Evolutionary conservation across 1,284 basidiomycete genomes (phyloP).

Genomic region (Malassezia furfur): DNA sequence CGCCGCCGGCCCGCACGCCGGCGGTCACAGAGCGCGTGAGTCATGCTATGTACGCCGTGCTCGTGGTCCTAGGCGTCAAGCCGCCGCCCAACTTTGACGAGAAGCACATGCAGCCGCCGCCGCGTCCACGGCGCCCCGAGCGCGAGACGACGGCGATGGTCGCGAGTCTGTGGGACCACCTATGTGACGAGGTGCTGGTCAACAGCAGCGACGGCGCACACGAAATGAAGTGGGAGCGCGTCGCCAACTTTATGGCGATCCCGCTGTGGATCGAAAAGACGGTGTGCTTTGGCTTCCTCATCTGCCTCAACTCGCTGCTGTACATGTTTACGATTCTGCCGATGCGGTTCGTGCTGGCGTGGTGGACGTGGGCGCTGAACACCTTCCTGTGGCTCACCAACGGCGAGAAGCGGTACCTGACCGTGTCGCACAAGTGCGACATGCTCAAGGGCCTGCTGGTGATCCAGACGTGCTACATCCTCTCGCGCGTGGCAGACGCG

Average conservation of each 20-base stretch:
- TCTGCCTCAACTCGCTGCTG: conserved; percentile 93
- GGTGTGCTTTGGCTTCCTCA: conserved; percentile 78
- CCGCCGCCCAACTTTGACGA: conserved; percentile 7
- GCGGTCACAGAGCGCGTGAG: neutral
- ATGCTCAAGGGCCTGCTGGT: conserved; percentile 72
- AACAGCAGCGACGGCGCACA: conserved; percentile 87
- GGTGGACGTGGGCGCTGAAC: conserved; percentile 30
- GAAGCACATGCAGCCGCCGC: neutral
- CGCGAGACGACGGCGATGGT: neutral
- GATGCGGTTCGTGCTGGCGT: conserved; percentile 57
- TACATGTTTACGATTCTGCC: conserved; percentile 97
- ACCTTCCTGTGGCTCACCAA: conserved; percentile 23
- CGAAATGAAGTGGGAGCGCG: conserved; percentile 91
- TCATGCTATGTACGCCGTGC: conserved; percentile 3
- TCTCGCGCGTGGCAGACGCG: conserved; percentile 78
- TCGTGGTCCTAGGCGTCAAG: conserved; percentile 8
- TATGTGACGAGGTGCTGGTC: conserved; percentile 67
- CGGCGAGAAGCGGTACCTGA: conserved; percentile 28
- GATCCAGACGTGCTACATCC: conserved; percentile 62
- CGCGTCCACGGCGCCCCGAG: neutral
- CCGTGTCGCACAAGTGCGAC: conserved; percentile 73
- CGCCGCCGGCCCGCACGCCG: neutral
- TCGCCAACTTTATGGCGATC: conserved; percentile 89
- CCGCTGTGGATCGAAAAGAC: conserved; percentile 93
- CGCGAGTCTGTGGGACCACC: conserved; percentile 75